phyloP scores from a whole-genome alignment of 2,329 filamentous ascomycete genomes.

The Aspergillus sp. region DNA sequence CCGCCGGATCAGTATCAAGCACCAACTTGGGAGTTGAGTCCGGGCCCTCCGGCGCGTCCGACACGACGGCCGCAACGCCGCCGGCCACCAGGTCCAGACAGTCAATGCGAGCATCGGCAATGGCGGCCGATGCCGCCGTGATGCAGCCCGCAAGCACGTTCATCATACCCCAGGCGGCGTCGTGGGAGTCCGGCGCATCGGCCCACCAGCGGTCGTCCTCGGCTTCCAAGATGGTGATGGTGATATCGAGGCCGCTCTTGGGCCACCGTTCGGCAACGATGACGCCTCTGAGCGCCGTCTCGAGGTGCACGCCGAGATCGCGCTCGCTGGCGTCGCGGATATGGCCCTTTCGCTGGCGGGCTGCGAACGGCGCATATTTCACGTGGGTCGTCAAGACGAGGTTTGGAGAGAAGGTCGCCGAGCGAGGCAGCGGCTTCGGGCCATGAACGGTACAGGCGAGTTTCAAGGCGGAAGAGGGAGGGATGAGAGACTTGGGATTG shows the following conservation, averaged over 20 bases:
- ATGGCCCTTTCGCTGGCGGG: conserved; percentile 76
- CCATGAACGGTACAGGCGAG: conserved; percentile 92
- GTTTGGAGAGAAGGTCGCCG: conserved; percentile 87
- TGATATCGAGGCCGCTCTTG: conserved; percentile 96
- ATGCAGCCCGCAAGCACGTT: conserved; percentile 88
- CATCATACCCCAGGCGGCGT: conserved; percentile 82
- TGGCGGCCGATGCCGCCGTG: conserved; percentile 86
- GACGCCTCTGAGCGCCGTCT: conserved; percentile 83
- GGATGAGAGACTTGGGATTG: conserved; percentile 47
- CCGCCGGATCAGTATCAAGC: conserved; percentile 77
- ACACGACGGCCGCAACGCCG: conserved; percentile 79
- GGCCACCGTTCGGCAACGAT: conserved; percentile 94
- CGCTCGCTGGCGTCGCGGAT: conserved; percentile 81
- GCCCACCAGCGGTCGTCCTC: conserved; percentile 76
- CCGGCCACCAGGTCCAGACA: conserved; percentile 88
- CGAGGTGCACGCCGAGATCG: conserved; percentile 85
- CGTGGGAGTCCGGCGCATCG: conserved; percentile 47
- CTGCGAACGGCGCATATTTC: conserved; percentile 95
- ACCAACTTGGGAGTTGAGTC: conserved; percentile 43
- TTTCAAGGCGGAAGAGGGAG: conserved; percentile 70
- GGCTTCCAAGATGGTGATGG: conserved; percentile 88
- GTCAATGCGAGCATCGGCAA: conserved; percentile 93
- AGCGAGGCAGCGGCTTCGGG: conserved; percentile 83
- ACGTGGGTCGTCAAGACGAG: conserved; percentile 89
- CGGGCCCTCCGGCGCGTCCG: conserved; percentile 26